These are phyloP conservation scores for Saturnispora diversa DNA, from an alignment of 805 yeast genomes.

Conservation along the genomic window DNA sequence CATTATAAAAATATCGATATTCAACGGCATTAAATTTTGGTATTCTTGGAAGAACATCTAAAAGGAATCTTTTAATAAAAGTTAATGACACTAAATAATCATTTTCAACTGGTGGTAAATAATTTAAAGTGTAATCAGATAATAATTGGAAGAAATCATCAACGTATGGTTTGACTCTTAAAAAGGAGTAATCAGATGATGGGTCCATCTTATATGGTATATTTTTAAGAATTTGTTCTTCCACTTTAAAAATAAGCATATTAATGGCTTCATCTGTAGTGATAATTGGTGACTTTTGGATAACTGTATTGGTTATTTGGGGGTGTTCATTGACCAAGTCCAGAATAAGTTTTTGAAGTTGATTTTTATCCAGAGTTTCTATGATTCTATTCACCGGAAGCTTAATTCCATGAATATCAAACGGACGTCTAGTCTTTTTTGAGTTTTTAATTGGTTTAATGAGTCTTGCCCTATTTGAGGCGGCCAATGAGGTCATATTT, in stretches of 20 bases:
- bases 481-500: no score
- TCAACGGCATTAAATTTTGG: constrained; percentile 59
- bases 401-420: constrained; percentile 43
- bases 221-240: constrained; percentile 34
- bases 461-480: not conserved
- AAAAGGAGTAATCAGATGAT: constrained; percentile 65
- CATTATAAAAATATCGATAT: constrained; percentile 37
- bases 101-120: constrained; percentile 62
- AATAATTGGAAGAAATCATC: constrained; percentile 63
- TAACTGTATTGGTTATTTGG: constrained; percentile 45
- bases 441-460: not conserved
- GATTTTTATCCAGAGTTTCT: constrained; percentile 55
- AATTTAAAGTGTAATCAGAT: constrained; percentile 65
- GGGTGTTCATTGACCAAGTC: constrained; percentile 54
- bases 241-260: constrained; percentile 40
- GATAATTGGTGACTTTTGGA: constrained; percentile 49
- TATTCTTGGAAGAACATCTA: constrained; percentile 49
- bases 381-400: constrained; percentile 58
- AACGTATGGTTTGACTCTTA: constrained; percentile 60
- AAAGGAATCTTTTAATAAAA: constrained; percentile 52
- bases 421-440: constrained; percentile 31
- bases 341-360: constrained; percentile 45
- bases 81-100: constrained; percentile 47
- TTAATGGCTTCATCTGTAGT: constrained; percentile 44
- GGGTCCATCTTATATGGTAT: constrained; percentile 74